These are phyloP conservation scores for Camelina laxa DNA, from an alignment of 345 rosid species.

Conservation along the genomic window DNA sequence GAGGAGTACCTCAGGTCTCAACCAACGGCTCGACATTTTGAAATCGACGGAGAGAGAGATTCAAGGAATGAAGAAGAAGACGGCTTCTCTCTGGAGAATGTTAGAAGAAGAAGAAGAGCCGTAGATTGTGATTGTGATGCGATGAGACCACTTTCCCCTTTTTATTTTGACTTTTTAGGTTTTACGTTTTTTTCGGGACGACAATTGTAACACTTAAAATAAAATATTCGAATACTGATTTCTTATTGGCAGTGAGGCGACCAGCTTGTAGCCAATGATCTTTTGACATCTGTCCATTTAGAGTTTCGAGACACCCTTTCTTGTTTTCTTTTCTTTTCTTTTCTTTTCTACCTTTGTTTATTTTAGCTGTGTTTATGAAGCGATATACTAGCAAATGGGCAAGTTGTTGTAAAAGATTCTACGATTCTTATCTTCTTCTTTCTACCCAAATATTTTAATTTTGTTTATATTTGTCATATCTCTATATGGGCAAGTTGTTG, in stretches of 20 bases:
- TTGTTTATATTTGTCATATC: too few relatives aligned
- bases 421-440: constrained; percentile 18
- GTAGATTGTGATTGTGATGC: constrained; percentile 1
- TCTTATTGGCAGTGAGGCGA: constrained; percentile 33
- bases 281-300: not conserved
- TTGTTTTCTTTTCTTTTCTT: too few relatives aligned
- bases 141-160: not conserved
- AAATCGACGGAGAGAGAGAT: constrained; percentile 26
- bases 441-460: too few relatives aligned
- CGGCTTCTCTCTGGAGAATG: constrained; percentile 40
- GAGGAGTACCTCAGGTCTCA: constrained; percentile 76
- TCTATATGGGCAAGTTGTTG: too few relatives aligned
- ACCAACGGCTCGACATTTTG: constrained; percentile 66
- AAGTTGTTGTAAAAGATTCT: constrained; percentile 25
- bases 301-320: constrained; percentile 7
- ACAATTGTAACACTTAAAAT: not conserved
- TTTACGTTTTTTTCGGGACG: constrained; percentile 29
- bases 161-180: constrained; percentile 41
- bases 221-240: not conserved
- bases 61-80: constrained; percentile 2
- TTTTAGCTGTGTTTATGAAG: not conserved
- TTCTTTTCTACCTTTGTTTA: too few relatives aligned
- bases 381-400: constrained; percentile 12
- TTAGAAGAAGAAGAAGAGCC: not conserved
- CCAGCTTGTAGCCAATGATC: not conserved